Evolutionary conservation across 495 filamentous ascomycete genomes (phyloP), one percentile per base, ranked within the genome.

Genomic region (Daldinia childiae): DNA sequence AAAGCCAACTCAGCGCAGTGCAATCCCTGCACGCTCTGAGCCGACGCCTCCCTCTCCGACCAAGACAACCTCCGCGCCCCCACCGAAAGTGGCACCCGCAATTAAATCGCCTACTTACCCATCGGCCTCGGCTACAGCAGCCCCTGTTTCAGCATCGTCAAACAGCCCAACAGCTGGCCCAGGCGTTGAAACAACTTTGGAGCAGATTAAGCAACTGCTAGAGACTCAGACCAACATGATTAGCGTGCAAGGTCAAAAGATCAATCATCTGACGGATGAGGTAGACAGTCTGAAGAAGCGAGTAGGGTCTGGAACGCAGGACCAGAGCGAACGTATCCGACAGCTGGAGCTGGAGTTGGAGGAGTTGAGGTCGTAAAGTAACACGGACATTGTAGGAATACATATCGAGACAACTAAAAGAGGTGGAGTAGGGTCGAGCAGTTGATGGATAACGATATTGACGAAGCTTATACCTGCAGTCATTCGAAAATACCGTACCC

Each of bases 341-440:
- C 87, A 91, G 77, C 73, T 92, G 67, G 90, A 92, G 76, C 78
- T 91, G 56, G 89, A 91, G 77, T 74, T 92, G 55, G 90, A 92
- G 74, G 86, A 78, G 72, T 73, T 82, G 3, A 75, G 77, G 62
- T 83, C 82, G 50, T 83, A 60, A 77, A 34, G 19, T 34, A 39
- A 14, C 4, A n/a, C 26, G 21, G 29, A 19, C 36, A 19, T 39
- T 58, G 55, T 71, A 62, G 62, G 27, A 62, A 58, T 66, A 69
- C 52, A 41, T 62, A 48, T 61, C 11, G 32, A 45, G 62, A 43
- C 52, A 71, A 65, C 56, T 74, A 67, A 32, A 67, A 39, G 58
- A 52, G 29, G 41, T 21, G 30, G 32, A 32, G 43, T 43, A 36
- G 26, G 58, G 69, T 60, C 58, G 39, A 60, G 27, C 27, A 70